Evolutionary conservation across 2,329 filamentous ascomycete genomes (phyloP).

Genomic region (Dendrostoma leiphaemia): DNA sequence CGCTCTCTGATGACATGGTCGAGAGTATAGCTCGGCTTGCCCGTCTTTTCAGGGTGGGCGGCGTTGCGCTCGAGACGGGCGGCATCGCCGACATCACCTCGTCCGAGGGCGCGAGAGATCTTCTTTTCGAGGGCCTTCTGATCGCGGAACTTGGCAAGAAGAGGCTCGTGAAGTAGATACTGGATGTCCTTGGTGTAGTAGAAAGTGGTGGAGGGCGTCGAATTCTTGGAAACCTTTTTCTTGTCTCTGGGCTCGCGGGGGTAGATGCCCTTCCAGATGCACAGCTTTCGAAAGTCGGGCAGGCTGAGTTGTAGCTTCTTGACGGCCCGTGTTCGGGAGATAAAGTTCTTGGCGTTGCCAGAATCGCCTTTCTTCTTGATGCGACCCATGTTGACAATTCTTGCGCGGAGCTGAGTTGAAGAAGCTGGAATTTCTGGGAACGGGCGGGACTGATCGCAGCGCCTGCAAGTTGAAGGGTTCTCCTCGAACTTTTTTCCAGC

Average conservation of each 20-base stretch:
- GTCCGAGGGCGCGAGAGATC: slow-evolving; percentile 86
- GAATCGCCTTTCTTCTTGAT: slow-evolving; percentile 92
- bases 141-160: slow-evolving; percentile 92
- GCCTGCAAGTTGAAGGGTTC: slow-evolving; percentile 23
- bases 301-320: slow-evolving; percentile 97
- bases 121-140: slow-evolving; percentile 98
- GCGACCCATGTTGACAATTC: slow-evolving; percentile 55
- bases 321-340: slow-evolving; percentile 94
- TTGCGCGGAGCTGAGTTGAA: background rate
- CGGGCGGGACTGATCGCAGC: slow-evolving; percentile 28
- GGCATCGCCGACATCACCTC: slow-evolving; percentile 87
- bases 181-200: slow-evolving; percentile 94
- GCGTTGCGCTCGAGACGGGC: slow-evolving; percentile 85
- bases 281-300: slow-evolving; percentile 94
- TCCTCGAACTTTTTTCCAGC: slow-evolving; percentile 26
- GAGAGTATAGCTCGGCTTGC: slow-evolving; percentile 84
- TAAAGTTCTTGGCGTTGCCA: slow-evolving; percentile 96
- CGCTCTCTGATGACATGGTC: slow-evolving; percentile 98
- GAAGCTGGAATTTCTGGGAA: slow-evolving; percentile 14
- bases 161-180: slow-evolving; percentile 94
- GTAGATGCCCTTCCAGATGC: slow-evolving; percentile 99
- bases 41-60: slow-evolving; percentile 82
- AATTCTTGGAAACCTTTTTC: slow-evolving; percentile 93
- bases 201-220: slow-evolving; percentile 89
- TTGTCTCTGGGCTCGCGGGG: slow-evolving; percentile 94